These are phyloP conservation scores for Colletotrichum incanum DNA, from an alignment of 2,329 filamentous ascomycete species.

Conservation along the genomic window DNA sequence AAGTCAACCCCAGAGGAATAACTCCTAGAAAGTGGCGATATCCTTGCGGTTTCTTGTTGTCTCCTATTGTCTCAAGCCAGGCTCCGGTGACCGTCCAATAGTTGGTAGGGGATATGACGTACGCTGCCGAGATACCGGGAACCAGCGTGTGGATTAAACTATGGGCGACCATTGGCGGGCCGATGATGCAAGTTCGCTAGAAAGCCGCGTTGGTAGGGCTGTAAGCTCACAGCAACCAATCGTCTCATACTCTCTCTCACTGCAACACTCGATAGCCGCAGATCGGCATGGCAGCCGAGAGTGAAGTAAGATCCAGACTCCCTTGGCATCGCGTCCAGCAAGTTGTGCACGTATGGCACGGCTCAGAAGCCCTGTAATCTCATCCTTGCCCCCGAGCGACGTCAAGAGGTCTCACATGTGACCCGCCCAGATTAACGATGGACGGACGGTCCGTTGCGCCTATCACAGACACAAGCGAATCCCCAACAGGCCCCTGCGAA, in stretches of 20 bases:
- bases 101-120: not conserved
- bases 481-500: slow-evolving; percentile 11
- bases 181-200: slow-evolving; percentile 17
- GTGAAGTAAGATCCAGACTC: too few relatives aligned
- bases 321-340: not conserved
- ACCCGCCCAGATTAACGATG: not conserved
- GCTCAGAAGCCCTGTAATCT: not conserved
- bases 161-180: not conserved
- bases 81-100: not conserved
- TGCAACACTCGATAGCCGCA: not conserved
- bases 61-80: not conserved
- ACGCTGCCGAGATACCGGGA: not conserved
- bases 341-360: not conserved
- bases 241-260: not conserved
- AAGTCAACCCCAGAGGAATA: not conserved
- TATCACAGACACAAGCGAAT: slow-evolving; percentile 2
- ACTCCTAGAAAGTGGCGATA: too few relatives aligned
- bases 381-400: not conserved
- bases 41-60: not conserved
- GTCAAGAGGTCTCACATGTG: slow-evolving; percentile 33
- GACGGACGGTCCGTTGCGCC: not conserved
- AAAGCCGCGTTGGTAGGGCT: slow-evolving; percentile 4
- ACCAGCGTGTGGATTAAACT: not conserved
- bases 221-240: not conserved
- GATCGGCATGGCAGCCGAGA: not conserved